Base-by-base conservation (phyloP, 345 rosid genomes). In the Acer campestre region DNA sequence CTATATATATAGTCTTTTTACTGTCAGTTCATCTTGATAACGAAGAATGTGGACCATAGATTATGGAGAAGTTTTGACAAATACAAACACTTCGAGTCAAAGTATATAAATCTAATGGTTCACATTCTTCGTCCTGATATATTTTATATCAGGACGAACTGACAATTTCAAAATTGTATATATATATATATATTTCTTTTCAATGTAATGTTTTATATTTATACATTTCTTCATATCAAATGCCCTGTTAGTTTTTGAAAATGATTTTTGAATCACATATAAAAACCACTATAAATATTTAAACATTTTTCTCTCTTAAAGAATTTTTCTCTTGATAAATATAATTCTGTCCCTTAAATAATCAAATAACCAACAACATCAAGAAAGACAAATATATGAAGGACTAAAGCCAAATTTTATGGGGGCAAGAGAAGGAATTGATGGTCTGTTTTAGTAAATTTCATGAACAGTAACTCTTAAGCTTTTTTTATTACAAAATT, bases 401-500 rank as follows among this genome's bases (percentile, higher is more conserved):
- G 11, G 2, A 44, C 49, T 13, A 14, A 51, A 3, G 56, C 56
- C 56, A 1, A 5, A 51, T 51, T 51, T 2, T 16, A 3, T 51
- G n/a, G 56, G 56, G 18, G 56, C 56, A 51, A 51, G 56, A 3
- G n/a, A 51, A 51, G n/a, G 56, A 51, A 51, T 14, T 51, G 56
- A 51, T 16, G n/a, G 56, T 38, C 64, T 76, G 31, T 78, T 75
- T 23, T 78, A 78, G 55, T 77, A 74, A 79, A 80, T 83, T 81
- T 81, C 86, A 84, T 80, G 70, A 79, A 82, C 64, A 69, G 12
- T 29, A 46, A 35, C 38, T 35, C 38, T 2, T n/a, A 8, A 20
- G 18, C 14, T 11, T 7, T 25, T 78, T 78, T 51, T 59, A 63
- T 75, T 42, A 27, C 44, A 77, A 20, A 70, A 70, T 67, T 78